phyloP scores from a whole-genome alignment of 1,284 basidiomycete species.

The Fomitopsis pinicola region DNA sequence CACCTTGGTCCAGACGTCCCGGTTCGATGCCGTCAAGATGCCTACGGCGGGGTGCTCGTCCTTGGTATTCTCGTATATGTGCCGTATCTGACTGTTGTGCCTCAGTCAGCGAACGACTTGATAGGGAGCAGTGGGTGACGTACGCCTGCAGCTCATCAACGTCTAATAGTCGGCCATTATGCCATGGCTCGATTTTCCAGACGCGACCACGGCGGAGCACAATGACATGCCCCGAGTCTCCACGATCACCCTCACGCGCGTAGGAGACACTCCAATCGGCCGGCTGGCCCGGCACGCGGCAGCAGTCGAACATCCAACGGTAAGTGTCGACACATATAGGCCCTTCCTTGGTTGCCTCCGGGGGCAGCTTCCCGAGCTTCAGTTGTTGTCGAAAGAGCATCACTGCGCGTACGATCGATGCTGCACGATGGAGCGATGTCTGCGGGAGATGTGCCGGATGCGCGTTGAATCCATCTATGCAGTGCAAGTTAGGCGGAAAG shows the following conservation, averaged over 20 bases:
- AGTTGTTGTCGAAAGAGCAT: slow-evolving; percentile 71
- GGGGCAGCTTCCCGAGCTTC: slow-evolving; percentile 61
- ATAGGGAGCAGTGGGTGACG: slow-evolving; percentile 8
- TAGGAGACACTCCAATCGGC: slow-evolving; percentile 77
- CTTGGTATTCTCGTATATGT: slow-evolving; percentile 65
- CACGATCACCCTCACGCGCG: slow-evolving; percentile 55
- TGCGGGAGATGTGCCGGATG: slow-evolving; percentile 58
- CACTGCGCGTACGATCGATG: slow-evolving; percentile 61
- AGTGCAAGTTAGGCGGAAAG: not conserved
- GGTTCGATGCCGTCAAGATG: slow-evolving; percentile 70
- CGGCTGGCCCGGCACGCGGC: slow-evolving; percentile 70
- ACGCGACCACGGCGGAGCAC: slow-evolving; percentile 75
- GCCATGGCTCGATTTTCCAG: slow-evolving; percentile 67
- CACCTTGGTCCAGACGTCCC: slow-evolving; percentile 84
- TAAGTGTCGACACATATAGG: slow-evolving; percentile 88
- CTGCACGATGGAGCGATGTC: slow-evolving; percentile 68
- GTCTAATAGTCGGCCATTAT: slow-evolving; percentile 58
- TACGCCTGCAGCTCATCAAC: slow-evolving; percentile 68
- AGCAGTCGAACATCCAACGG: slow-evolving; percentile 93
- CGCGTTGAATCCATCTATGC: slow-evolving; percentile 66
- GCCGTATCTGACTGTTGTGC: slow-evolving; percentile 59
- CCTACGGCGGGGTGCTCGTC: slow-evolving; percentile 72
- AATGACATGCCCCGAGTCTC: slow-evolving; percentile 72
- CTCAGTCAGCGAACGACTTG: not conserved
- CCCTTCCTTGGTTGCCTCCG: slow-evolving; percentile 72